Percentiles rank a stretch among this genome's conserved stretches.
Conservation (phyloP, 306 rosid genomes). For the Myrica gale region DNA sequence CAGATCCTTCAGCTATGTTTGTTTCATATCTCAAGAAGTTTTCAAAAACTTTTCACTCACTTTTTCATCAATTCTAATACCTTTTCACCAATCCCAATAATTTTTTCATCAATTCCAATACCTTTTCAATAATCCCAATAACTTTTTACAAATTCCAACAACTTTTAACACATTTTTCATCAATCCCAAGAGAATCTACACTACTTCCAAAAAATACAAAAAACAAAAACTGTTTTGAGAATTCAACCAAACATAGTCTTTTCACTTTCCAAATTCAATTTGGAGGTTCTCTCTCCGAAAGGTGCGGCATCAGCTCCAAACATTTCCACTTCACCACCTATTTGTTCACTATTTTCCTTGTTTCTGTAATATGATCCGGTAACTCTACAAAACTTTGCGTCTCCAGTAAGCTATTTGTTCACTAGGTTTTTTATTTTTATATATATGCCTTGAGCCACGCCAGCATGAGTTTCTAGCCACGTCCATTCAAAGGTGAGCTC, state of each 20-base stretch:
- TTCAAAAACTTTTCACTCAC: no score
- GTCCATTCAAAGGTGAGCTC: slow-evolving; percentile 48
- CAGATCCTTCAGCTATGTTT: slow-evolving; percentile 40
- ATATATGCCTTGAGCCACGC: slow-evolving; percentile 44
- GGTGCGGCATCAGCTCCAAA: slow-evolving; percentile 42
- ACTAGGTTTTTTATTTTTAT: slow-evolving; percentile 38
- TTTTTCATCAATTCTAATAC: slow-evolving; percentile 38
- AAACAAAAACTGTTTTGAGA: no score
- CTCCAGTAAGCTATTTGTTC: slow-evolving; percentile 2
- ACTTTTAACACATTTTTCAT: no score
- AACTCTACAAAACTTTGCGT: slow-evolving; percentile 19
- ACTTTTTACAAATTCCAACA: no score
- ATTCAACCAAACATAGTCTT: no score
- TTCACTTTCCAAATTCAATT: slow-evolving; percentile 40
- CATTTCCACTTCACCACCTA: slow-evolving; percentile 44
- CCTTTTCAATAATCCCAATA: no score
- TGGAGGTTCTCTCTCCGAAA: slow-evolving; percentile 32
- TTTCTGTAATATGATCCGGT: slow-evolving; percentile 25
- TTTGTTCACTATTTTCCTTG: slow-evolving; percentile 29
- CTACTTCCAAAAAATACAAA: no score
- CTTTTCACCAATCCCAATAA: no score
- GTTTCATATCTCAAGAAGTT: slow-evolving; percentile 29
- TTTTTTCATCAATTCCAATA: no score
- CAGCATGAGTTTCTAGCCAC: slow-evolving; percentile 39
- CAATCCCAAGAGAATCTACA: no score